Conservation (phyloP, 768 basidiomycete genomes). For the Multifurca ochricompacta region DNA sequence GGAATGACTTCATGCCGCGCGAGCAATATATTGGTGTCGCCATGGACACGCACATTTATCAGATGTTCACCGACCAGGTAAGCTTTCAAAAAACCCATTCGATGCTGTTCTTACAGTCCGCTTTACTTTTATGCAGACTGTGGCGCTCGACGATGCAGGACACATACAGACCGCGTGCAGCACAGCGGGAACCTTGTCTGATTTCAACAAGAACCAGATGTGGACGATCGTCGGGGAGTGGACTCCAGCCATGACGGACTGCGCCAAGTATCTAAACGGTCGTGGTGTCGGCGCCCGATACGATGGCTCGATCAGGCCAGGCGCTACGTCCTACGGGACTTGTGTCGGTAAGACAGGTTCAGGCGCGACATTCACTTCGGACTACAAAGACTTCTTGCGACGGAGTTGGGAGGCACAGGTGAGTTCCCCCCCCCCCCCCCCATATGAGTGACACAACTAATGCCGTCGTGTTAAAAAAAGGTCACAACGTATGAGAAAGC, state of each 20-base stretch:
- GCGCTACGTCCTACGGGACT: conserved; percentile 62
- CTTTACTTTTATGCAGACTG: conserved; percentile 30
- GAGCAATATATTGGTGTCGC: conserved; percentile 56
- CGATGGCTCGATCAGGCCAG: conserved; percentile 49
- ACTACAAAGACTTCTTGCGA: conserved; percentile 75
- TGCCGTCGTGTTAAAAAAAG: conserved; percentile 10
- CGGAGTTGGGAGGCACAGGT: conserved; percentile 83
- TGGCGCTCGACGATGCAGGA: conserved; percentile 38
- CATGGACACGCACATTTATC: conserved; percentile 76
- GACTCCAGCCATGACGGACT: conserved; percentile 71
- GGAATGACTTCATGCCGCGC: conserved; percentile 53
- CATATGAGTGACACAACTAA: too few relatives aligned
- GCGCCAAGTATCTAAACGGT: conserved; percentile 78
- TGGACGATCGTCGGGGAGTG: conserved; percentile 90
- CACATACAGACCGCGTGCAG: conserved; percentile 59
- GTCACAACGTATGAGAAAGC: conserved; percentile 58
- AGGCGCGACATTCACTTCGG: conserved; percentile 63
- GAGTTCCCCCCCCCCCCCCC: too few relatives aligned
- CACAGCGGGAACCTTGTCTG: conserved; percentile 36
- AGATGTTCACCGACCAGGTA: conserved; percentile 58
- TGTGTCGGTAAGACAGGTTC: conserved; percentile 68
- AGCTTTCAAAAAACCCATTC: background rate
- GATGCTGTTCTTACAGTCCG: background rate
- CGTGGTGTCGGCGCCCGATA: conserved; percentile 59
- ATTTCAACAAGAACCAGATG: conserved; percentile 40